These are phyloP conservation scores for Talaromyces sp. DNA, from an alignment of 2,329 filamentous ascomycete species.

Conservation along the genomic window DNA sequence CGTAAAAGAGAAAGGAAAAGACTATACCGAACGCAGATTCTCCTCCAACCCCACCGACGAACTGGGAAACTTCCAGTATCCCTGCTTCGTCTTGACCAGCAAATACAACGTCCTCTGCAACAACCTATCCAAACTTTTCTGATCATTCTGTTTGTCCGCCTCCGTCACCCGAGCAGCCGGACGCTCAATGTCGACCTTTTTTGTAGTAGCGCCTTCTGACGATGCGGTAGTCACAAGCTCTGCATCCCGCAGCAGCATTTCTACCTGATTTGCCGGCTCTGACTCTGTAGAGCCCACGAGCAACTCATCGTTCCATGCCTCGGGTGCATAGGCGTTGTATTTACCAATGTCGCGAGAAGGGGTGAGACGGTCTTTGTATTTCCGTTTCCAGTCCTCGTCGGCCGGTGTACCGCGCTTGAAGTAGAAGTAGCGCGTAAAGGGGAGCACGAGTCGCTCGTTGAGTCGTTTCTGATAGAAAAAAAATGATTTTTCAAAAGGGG, in stretches of 20 bases:
- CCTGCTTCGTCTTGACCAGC: constrained; percentile 68
- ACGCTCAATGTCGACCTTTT: constrained; percentile 65
- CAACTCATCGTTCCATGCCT: constrained; percentile 90
- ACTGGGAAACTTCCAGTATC: constrained; percentile 77
- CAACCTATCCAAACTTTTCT: constrained; percentile 72
- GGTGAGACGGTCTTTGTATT: constrained; percentile 71
- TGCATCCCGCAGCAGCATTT: constrained; percentile 71
- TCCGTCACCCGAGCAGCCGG: constrained; percentile 70
- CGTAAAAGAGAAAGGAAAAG: background rate
- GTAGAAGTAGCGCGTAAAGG: constrained; percentile 90
- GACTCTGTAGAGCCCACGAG: constrained; percentile 68
- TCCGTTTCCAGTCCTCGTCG: constrained; percentile 86
- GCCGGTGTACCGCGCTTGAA: constrained; percentile 85
- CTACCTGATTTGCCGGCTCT: constrained; percentile 61
- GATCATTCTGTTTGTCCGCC: constrained; percentile 72
- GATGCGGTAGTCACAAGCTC: constrained; percentile 49
- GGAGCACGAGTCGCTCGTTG: constrained; percentile 83
- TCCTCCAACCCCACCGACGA: constrained; percentile 67
- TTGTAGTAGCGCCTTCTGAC: constrained; percentile 36
- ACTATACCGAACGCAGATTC: constrained; percentile 73
- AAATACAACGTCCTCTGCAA: constrained; percentile 83
- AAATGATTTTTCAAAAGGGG: constrained; percentile 85
- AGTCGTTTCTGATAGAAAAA: constrained; percentile 97
- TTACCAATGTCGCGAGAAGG: constrained; percentile 79
- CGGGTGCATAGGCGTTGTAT: constrained; percentile 70